These are phyloP conservation scores for Adansonia madagascariensis DNA, from an alignment of 441 rosid species.

Conservation along the genomic window DNA sequence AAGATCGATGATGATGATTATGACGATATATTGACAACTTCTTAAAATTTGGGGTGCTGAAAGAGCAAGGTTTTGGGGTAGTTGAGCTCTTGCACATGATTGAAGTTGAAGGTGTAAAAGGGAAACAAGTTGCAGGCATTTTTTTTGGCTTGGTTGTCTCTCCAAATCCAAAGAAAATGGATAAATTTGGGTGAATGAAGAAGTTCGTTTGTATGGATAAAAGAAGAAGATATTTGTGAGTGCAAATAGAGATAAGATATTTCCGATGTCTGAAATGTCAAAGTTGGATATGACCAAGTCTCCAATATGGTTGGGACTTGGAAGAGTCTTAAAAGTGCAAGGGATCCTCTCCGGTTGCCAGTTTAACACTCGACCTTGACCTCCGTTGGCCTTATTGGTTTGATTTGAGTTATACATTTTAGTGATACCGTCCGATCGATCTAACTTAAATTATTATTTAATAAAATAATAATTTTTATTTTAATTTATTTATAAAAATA, in stretches of 20 bases:
- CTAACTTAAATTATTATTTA: too few relatives aligned
- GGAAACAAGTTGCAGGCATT: constrained; percentile 43
- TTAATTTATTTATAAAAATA: too few relatives aligned
- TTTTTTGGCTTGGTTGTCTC: constrained; percentile 18
- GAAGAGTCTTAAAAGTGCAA: background rate
- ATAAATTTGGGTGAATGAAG: background rate
- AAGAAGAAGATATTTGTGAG: background rate
- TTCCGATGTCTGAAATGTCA: background rate
- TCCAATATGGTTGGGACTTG: background rate
- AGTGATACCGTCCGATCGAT: too few relatives aligned
- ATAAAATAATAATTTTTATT: too few relatives aligned
- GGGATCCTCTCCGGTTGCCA: background rate
- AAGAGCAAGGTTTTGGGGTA: constrained; percentile 20
- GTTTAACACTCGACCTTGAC: background rate
- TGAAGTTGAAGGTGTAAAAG: constrained; percentile 46
- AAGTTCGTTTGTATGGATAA: background rate
- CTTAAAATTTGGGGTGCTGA: constrained; percentile 28
- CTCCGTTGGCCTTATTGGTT: too few relatives aligned
- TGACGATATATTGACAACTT: constrained; percentile 24
- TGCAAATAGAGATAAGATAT: background rate
- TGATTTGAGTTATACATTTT: too few relatives aligned
- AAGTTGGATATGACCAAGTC: background rate
- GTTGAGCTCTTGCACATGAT: constrained; percentile 30
- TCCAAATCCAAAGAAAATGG: constrained; percentile 24
- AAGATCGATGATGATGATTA: background rate